Conservation (phyloP, 495 filamentous ascomycete species). For the Aspergillus carlsbadensis region DNA sequence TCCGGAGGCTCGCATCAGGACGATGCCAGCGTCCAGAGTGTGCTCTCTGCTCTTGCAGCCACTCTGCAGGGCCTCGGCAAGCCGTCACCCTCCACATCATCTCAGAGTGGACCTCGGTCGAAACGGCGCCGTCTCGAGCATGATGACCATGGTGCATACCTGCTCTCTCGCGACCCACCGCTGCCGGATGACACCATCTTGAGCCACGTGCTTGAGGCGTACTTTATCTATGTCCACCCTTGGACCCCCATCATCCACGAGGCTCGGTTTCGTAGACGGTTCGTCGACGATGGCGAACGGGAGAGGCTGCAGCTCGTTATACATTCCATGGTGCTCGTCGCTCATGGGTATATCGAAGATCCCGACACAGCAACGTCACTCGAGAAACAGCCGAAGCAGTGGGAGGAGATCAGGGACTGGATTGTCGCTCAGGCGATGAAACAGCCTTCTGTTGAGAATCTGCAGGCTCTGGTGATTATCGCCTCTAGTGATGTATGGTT, state of each 20-base stretch:
- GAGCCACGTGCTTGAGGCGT: constrained; percentile 24
- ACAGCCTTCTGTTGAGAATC: constrained; percentile 32
- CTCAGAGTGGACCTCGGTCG: too few relatives aligned
- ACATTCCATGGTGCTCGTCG: constrained; percentile 31
- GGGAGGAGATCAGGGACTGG: constrained; percentile 19
- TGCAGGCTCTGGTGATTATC: constrained; percentile 37
- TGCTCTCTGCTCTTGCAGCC: constrained; percentile 2
- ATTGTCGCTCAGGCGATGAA: constrained; percentile 31
- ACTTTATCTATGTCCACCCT: constrained; percentile 35
- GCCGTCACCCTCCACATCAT: too few relatives aligned
- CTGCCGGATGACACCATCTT: constrained; percentile 22
- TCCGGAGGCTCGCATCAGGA: constrained; percentile 14
- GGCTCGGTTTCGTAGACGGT: constrained; percentile 23
- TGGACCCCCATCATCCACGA: constrained; percentile 42
- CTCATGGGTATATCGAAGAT: constrained; percentile 22
- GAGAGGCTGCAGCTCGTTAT: constrained; percentile 24
- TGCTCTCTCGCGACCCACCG: background rate
- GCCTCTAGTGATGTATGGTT: constrained; percentile 29
- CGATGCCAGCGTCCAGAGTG: background rate
- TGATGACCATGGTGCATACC: background rate
- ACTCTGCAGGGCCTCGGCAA: too few relatives aligned
- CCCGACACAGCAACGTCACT: background rate
- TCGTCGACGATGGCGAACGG: constrained; percentile 17
- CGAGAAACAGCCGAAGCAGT: too few relatives aligned
- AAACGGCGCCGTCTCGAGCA: background rate